phyloP scores from a whole-genome alignment of 2,329 filamentous ascomycete genomes.

The Coniochaeta sp. region DNA sequence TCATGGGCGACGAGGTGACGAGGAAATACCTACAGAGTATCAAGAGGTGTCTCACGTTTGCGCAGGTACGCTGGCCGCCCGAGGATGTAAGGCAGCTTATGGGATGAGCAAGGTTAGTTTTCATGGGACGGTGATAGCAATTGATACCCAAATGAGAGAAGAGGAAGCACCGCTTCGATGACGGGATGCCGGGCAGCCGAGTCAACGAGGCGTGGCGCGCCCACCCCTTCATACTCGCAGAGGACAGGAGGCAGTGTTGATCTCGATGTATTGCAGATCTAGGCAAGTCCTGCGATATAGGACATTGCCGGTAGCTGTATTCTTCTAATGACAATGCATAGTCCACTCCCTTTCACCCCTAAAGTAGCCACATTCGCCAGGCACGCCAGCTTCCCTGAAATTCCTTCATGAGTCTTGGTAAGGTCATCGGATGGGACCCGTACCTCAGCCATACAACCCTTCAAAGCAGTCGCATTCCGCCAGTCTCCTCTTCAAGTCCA shows the following conservation, averaged over 20 bases:
- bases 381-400: not conserved
- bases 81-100: slow-evolving; percentile 90
- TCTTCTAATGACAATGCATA: not conserved
- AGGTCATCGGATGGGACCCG: not conserved
- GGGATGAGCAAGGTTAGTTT: slow-evolving; percentile 50
- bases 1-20: slow-evolving; percentile 94
- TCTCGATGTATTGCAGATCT: not conserved
- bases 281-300: not conserved
- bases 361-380: not conserved
- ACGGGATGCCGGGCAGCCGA: not conserved
- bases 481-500: not conserved
- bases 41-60: slow-evolving; percentile 92
- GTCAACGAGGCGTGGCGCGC: not conserved
- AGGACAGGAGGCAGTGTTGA: not conserved
- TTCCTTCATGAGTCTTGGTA: not conserved
- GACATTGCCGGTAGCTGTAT: not conserved
- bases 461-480: not conserved
- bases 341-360: not conserved
- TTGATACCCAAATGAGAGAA: not conserved
- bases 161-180: not conserved
- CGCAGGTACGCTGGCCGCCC: slow-evolving; percentile 92
- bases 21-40: slow-evolving; percentile 96
- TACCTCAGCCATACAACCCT: not conserved
- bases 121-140: not conserved
- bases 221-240: not conserved